Percentiles rank a stretch among this genome's conserved stretches.
These are phyloP conservation scores for Ophiostoma populinum DNA, from an alignment of 2,329 filamentous ascomycete species.

Conservation along the genomic window DNA sequence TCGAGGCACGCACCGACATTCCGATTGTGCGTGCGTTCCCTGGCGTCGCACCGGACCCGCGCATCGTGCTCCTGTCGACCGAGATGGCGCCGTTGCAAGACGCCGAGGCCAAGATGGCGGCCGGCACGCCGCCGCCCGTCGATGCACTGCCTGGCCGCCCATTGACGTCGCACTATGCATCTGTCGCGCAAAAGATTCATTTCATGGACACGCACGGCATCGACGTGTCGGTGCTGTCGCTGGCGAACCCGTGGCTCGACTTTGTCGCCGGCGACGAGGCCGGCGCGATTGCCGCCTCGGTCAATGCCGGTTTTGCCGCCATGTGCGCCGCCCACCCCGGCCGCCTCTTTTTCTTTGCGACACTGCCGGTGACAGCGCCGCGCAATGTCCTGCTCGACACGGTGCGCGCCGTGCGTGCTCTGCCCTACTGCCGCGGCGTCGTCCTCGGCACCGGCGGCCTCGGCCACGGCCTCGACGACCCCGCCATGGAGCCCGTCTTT, in stretches of 20 bases:
- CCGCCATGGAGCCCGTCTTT: conserved; percentile 53
- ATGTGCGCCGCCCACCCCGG: conserved; percentile 52
- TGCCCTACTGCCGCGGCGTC: conserved; percentile 63
- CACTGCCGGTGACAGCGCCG: conserved; percentile 59
- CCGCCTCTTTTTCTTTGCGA: conserved; percentile 66
- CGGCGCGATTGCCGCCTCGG: conserved; percentile 40
- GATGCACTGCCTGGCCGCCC: conserved; percentile 53
- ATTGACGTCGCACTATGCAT: conserved; percentile 68
- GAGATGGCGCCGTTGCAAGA: conserved; percentile 25
- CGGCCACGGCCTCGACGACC: conserved; percentile 66
- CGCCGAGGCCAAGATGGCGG: conserved; percentile 22
- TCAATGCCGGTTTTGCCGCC: conserved; percentile 62
- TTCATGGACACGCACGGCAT: conserved; percentile 83
- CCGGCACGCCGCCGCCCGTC: conserved; percentile 29
- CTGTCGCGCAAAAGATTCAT: conserved; percentile 58
- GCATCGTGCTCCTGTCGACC: conserved; percentile 47
- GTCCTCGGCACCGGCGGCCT: conserved; percentile 76
- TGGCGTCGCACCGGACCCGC: conserved; percentile 28
- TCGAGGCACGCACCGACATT: conserved; percentile 41
- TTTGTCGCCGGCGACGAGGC: conserved; percentile 51
- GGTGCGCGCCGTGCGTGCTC: conserved; percentile 40
- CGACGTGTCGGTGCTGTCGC: conserved; percentile 66
- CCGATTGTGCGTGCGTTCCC: conserved; percentile 54
- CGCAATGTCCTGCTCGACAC: conserved; percentile 43
- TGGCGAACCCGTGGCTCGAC: conserved; percentile 90